Conservation (phyloP, 192 early-diverging fungal species). For the Coemansia biformis region DNA sequence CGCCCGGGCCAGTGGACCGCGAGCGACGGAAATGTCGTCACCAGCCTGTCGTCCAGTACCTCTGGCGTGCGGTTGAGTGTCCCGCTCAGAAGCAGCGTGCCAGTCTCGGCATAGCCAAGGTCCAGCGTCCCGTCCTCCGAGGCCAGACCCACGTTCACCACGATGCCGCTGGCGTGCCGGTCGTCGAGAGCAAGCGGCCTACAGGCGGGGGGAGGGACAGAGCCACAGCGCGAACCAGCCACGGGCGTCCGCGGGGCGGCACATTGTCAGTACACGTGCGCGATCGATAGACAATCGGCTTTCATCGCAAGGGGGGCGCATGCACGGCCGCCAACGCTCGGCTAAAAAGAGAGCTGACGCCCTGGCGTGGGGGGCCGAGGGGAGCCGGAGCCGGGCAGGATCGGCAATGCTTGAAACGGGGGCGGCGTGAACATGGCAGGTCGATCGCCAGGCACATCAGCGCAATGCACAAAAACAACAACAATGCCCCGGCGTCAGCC, state of each 20-base stretch:
- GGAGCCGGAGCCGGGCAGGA: too few relatives aligned
- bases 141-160: constrained; percentile 17
- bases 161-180: constrained; percentile 13
- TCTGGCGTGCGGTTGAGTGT: constrained; percentile 2
- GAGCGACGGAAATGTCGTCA: constrained; percentile 12
- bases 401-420: too few relatives aligned
- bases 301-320: too few relatives aligned
- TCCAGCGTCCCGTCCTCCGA: constrained; percentile 33
- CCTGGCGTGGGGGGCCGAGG: too few relatives aligned
- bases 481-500: too few relatives aligned
- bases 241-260: too few relatives aligned
- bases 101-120: constrained; percentile 11
- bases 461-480: too few relatives aligned
- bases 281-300: too few relatives aligned
- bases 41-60: constrained; percentile 14
- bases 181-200: constrained; percentile 18
- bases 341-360: too few relatives aligned
- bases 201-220: background rate
- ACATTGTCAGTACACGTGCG: too few relatives aligned
- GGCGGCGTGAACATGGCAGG: background rate
- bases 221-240: too few relatives aligned
- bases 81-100: constrained; percentile 18
- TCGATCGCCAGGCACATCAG: background rate
- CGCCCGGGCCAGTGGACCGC: constrained; percentile 9
- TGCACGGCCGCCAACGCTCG: too few relatives aligned